Percentiles rank a stretch among this genome's conserved stretches.
Evolutionary conservation across 306 rosid genomes (phyloP).

Genomic region (Casuarina glauca): DNA sequence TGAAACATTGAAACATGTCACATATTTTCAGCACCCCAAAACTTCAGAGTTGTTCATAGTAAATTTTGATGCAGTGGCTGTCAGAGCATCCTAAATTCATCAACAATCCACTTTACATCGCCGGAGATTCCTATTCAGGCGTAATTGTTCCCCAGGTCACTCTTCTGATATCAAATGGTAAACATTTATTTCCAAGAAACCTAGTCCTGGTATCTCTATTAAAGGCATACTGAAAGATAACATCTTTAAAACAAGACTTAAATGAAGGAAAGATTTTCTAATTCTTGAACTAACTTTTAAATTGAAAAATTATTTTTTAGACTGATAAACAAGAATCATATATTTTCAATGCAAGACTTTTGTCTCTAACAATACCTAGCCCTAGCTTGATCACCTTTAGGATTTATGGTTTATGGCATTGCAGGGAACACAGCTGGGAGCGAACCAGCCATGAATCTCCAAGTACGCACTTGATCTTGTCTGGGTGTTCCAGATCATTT

Average conservation of each 20-base stretch:
- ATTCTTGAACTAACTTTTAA: no score
- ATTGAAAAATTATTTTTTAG: no score
- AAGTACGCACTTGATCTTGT: slow-evolving; percentile 5
- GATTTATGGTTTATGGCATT: neutral
- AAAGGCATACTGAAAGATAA: no score
- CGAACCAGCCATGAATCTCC: slow-evolving; percentile 22
- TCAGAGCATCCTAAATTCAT: slow-evolving; percentile 21
- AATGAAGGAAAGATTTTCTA: no score
- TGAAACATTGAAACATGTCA: neutral
- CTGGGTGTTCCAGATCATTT: no score
- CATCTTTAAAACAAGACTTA: no score
- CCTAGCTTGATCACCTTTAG: no score
- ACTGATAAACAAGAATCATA: no score
- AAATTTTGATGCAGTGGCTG: slow-evolving; percentile 35
- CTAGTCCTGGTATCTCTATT: no score
- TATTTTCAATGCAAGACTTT: no score
- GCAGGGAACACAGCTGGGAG: slow-evolving; percentile 22
- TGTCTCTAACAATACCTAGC: no score
- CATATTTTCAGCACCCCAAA: neutral
- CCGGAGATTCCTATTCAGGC: slow-evolving; percentile 45
- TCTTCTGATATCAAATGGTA: slow-evolving; percentile 30
- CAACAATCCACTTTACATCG: slow-evolving; percentile 23
- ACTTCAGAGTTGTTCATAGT: no score
- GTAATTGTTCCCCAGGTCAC: slow-evolving; percentile 25
- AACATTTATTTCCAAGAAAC: neutral